A percentile compares a stretch with the other conserved stretches of the same genome.
Evolutionary conservation across 176 grass and related monocot genomes (phyloP).

Genomic region (Lolium multiflorum): DNA sequence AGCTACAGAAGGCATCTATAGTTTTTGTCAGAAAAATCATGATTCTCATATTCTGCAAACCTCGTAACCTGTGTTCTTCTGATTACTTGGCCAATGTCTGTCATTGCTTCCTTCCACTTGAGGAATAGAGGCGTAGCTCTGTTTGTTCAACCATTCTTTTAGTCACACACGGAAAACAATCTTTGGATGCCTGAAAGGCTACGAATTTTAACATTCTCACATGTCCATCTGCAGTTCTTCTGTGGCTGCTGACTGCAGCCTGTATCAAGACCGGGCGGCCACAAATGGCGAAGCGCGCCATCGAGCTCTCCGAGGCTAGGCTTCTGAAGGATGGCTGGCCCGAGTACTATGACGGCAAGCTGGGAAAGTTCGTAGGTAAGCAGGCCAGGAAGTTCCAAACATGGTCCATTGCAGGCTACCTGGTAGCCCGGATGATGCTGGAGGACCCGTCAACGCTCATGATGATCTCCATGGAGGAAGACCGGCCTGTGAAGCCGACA

Average conservation of each 20-base stretch:
- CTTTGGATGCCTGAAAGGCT: not conserved
- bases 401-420: slow-evolving; percentile 92
- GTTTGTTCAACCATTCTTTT: too few species aligned
- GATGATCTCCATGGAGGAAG: slow-evolving; percentile 94
- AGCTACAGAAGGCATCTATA: not conserved
- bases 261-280: slow-evolving; percentile 93
- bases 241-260: slow-evolving; percentile 92
- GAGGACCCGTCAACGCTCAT: slow-evolving; percentile 87
- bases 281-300: slow-evolving; percentile 84
- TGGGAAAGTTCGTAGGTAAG: slow-evolving; percentile 83
- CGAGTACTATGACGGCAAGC: slow-evolving; percentile 90
- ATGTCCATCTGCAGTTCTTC: slow-evolving; percentile 66
- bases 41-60: not conserved
- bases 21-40: not conserved
- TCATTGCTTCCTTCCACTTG: not conserved
- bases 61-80: not conserved
- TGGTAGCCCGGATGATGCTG: slow-evolving; percentile 93
- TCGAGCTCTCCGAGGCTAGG: slow-evolving; percentile 74
- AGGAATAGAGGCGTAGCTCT: not conserved
- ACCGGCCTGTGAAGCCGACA: slow-evolving; percentile 71
- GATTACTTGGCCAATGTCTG: slow-evolving; percentile 3
- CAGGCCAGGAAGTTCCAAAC: slow-evolving; percentile 92
- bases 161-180: too few species aligned
- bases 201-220: not conserved
- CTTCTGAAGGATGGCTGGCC: slow-evolving; percentile 88